Base-by-base conservation (phyloP, 164 flowering plant genomes). In the Malania oleifera region DNA sequence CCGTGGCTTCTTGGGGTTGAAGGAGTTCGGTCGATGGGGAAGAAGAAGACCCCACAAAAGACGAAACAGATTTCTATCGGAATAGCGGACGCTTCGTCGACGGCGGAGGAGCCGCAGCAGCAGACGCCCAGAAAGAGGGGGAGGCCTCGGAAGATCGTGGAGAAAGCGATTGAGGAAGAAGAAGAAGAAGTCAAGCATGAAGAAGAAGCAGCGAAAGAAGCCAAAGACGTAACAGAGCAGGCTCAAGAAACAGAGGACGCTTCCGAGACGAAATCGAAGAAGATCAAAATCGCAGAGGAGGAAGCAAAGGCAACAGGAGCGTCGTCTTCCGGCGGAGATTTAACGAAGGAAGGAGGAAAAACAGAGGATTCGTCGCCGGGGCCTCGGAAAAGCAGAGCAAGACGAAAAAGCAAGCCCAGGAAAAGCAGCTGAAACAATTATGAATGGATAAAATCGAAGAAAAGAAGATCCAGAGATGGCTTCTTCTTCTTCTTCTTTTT, bases 351-450 rank as follows among this genome's bases (percentile, higher is more conserved):
- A 9, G 64, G 38, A 50, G 31, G 9, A 48, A 52, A 13, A 29
- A 61, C 37, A 22, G 47, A 46, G 63, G n/a, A 10, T 11, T 12
- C 27, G 38, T 6, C 60, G 6, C 64, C 58, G 65, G 56, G 61
- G 49, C 50, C 56, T 40, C 38, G 56, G 23, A 72, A 66, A 51
- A 74, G 84, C 66, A 74, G 78, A 68, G 76, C 73, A 29, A 79
- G 79, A 40, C 57, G 83, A 55, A 84, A 80, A 69, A 65, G 83
- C 75, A 77, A 73, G 48, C 89, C 89, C 51, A 67, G 74, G 41
- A 81, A 77, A 74, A 84, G 89, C 65, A 71, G 74, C 70, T 75
- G 43, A 68, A 15, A 41, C 6, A 37, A 38, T 24, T 31, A 40
- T 15, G 19, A 31, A 31, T 31, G 15, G 52, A 18, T 22, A 10